Evolutionary conservation across 164 flowering plant genomes (phyloP).

Genomic region (Tetracentron sinense): DNA sequence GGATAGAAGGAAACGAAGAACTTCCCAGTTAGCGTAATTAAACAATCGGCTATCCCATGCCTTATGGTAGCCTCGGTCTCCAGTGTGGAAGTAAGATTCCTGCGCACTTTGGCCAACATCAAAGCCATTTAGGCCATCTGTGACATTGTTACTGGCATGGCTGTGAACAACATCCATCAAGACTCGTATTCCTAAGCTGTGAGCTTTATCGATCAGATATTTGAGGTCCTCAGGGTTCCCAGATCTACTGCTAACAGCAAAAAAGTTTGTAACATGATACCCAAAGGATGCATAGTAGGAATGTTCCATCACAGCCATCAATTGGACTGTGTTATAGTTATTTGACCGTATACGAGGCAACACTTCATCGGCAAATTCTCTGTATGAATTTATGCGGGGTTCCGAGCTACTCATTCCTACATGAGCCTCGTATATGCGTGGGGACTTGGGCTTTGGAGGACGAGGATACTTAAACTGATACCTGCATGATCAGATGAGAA

Average conservation of each 20-base stretch:
- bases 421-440: constrained; percentile 95
- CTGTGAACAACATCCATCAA: constrained; percentile 97
- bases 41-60: constrained; percentile 95
- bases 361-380: constrained; percentile 86
- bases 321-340: constrained; percentile 85
- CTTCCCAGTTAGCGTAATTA: constrained; percentile 97
- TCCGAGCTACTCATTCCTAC: constrained; percentile 97
- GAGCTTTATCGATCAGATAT: constrained; percentile 94
- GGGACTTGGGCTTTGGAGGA: constrained; percentile 78
- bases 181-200: constrained; percentile 77
- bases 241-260: constrained; percentile 96
- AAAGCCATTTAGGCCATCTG: constrained; percentile 96
- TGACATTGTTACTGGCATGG: constrained; percentile 86
- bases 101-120: constrained; percentile 89
- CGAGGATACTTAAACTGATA: constrained; percentile 72
- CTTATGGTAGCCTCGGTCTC: constrained; percentile 81
- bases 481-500: constrained; percentile 43
- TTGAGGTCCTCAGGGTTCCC: constrained; percentile 98
- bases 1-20: constrained; percentile 89
- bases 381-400: constrained; percentile 73
- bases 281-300: constrained; percentile 97
- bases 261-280: constrained; percentile 93
- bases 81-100: constrained; percentile 91
- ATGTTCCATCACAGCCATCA: constrained; percentile 99
- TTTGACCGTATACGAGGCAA: constrained; percentile 80